Base-by-base conservation (phyloP, 257 asterid genomes). In the Marsdenia floribunda region DNA sequence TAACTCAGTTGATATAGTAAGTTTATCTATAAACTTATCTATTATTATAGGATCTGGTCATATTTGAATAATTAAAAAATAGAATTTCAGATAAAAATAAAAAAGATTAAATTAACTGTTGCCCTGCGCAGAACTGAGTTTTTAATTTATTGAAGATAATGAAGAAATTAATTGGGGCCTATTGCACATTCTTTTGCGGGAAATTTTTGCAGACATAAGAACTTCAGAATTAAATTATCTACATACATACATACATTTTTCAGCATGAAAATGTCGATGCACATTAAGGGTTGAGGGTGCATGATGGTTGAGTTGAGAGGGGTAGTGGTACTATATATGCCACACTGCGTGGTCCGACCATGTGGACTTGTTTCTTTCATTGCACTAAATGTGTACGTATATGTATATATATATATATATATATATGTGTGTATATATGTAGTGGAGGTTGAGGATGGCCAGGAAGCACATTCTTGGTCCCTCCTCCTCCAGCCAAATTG, bases 341-440 rank as follows among this genome's bases (percentile, higher is more conserved):
- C 33, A 29, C 49, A 44, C 49, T 44, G 8, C 49, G 64, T 64
- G 82, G 77, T 78, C 77, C 80, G 72, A 67, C 80, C 82, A 81
- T 71, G 80, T 77, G 80, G 37, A 18, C 33, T 57, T 67, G 72
- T 70, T 71, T 29, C 64, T 70, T 55, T 35, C 68, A 35, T 49
- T 70, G 64, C 13, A 35, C 37, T 10, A 24, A 46, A 16, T 44
- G 60, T 57, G 71, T 44, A 12, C 1, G 7, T 1, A 40, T 42
- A 10, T 44, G 6, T 11, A 1, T 44, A 44, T 7, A 44, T 44
- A 44, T 44, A 44, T 44, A 44, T 44, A 44, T 29, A n/a, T n/a
- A n/a, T n/a, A n/a, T n/a, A n/a, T n/a, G n/a, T 42, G 8, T 42
- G 8, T 42, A 42, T 42, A 42, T 6, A 42, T 42, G 6, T 8